phyloP scores from a whole-genome alignment of 208 protist species.

The Leishmania martiniquensis region DNA sequence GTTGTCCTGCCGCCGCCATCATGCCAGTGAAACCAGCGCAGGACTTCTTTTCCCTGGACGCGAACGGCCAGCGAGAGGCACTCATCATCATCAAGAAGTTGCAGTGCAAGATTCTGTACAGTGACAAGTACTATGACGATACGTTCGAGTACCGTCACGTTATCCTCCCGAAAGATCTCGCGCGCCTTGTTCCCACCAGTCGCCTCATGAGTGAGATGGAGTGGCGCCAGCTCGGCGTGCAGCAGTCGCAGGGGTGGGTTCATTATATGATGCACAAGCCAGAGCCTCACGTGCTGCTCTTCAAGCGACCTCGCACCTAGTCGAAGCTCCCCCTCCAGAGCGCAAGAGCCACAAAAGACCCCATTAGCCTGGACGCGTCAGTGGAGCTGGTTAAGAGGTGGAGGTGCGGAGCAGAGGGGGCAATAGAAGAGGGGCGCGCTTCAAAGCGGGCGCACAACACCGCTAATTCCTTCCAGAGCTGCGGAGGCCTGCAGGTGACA shows the following conservation, averaged over 20 bases:
- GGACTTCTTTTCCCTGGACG: slow-evolving; percentile 88
- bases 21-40: slow-evolving; percentile 45
- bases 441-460: background rate
- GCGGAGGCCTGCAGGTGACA: background rate
- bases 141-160: slow-evolving; percentile 98
- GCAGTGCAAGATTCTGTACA: slow-evolving; percentile 94
- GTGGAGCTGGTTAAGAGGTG: background rate
- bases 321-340: background rate
- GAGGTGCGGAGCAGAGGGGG: background rate
- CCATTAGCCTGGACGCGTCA: background rate
- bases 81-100: slow-evolving; percentile 82
- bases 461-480: background rate
- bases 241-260: slow-evolving; percentile 97
- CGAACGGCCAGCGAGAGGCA: slow-evolving; percentile 69
- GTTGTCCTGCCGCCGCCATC: background rate
- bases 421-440: background rate
- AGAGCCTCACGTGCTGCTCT: slow-evolving; percentile 97
- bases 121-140: slow-evolving; percentile 97
- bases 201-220: slow-evolving; percentile 96
- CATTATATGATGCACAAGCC: slow-evolving; percentile 98
- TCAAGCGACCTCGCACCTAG: slow-evolving; percentile 85
- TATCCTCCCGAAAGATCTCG: slow-evolving; percentile 97
- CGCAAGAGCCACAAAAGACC: background rate
- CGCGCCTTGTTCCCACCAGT: slow-evolving; percentile 88
- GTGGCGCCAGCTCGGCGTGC: slow-evolving; percentile 97